Evolutionary conservation across 1,139 yeast genomes (phyloP).

Genomic region (Geotrichum candidum): DNA sequence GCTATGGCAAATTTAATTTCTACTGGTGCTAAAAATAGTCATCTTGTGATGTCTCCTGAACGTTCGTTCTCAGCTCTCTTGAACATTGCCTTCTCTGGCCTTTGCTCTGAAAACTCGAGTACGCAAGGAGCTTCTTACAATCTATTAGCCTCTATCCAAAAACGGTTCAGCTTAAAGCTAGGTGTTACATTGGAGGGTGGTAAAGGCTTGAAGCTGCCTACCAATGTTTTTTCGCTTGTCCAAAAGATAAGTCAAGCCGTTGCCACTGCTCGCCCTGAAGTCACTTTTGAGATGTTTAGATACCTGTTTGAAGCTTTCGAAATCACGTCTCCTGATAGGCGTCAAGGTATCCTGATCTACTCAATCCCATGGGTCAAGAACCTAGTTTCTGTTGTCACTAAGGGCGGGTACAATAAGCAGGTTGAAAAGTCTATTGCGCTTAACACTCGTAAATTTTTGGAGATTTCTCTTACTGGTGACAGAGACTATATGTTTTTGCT

Average conservation of each 20-base stretch:
- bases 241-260: constrained; percentile 53
- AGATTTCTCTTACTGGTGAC: constrained; percentile 45
- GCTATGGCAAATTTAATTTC: constrained; percentile 23
- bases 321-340: constrained; percentile 36
- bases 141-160: constrained; percentile 57
- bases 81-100: constrained; percentile 62
- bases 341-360: constrained; percentile 46
- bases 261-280: constrained; percentile 52
- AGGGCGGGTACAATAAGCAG: constrained; percentile 15
- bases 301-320: constrained; percentile 58
- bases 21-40: background rate
- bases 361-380: constrained; percentile 77
- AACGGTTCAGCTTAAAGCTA: constrained; percentile 54
- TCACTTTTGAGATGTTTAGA: constrained; percentile 56
- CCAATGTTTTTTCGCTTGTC: constrained; percentile 61
- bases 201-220: constrained; percentile 63
- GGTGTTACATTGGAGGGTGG: constrained; percentile 36
- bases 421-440: constrained; percentile 57
- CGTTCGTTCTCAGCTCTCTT: constrained; percentile 35
- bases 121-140: constrained; percentile 62
- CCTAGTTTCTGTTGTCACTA: constrained; percentile 47
- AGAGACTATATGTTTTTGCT: constrained; percentile 45
- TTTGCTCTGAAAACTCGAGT: constrained; percentile 53
- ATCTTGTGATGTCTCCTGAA: constrained; percentile 4
- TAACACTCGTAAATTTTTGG: constrained; percentile 57